phyloP scores from a whole-genome alignment of 495 filamentous ascomycete genomes.

The Diplogelasinospora grovesii region DNA sequence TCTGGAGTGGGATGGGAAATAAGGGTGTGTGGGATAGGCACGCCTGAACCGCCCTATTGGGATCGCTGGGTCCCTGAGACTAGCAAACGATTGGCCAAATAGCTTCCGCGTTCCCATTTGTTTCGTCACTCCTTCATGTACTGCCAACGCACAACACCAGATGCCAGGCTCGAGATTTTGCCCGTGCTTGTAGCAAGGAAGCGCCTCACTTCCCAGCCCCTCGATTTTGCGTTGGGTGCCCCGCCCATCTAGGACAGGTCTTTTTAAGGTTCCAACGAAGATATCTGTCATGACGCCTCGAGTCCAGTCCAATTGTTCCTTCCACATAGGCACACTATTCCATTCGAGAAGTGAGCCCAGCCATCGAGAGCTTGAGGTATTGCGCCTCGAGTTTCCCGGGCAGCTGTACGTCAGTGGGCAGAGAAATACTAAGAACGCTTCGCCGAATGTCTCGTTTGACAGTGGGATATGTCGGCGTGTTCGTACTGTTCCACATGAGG shows the following conservation, averaged over 20 bases:
- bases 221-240: constrained; percentile 13
- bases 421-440: neutral
- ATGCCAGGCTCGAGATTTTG: constrained; percentile 9
- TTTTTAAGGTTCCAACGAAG: neutral
- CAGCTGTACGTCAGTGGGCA: neutral
- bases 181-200: too few species aligned
- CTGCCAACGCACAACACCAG: constrained; percentile 25
- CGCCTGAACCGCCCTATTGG: constrained; percentile 27
- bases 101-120: constrained; percentile 1
- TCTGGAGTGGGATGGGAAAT: too few species aligned
- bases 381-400: too few species aligned
- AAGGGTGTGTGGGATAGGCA: constrained; percentile 15
- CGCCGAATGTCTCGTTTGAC: neutral
- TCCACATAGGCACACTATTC: too few species aligned
- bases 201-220: constrained; percentile 24
- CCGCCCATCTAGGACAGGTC: neutral
- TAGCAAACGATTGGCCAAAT: constrained; percentile 20
- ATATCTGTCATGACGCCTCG: neutral
- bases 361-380: too few species aligned
- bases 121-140: constrained; percentile 28
- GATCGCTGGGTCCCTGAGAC: constrained; percentile 16
- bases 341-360: too few species aligned
- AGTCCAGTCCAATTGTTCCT: neutral
- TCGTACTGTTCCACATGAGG: neutral
- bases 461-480: neutral